Evolutionary conservation across 164 flowering plant genomes (phyloP).

Genomic region (Stephania japonica): DNA sequence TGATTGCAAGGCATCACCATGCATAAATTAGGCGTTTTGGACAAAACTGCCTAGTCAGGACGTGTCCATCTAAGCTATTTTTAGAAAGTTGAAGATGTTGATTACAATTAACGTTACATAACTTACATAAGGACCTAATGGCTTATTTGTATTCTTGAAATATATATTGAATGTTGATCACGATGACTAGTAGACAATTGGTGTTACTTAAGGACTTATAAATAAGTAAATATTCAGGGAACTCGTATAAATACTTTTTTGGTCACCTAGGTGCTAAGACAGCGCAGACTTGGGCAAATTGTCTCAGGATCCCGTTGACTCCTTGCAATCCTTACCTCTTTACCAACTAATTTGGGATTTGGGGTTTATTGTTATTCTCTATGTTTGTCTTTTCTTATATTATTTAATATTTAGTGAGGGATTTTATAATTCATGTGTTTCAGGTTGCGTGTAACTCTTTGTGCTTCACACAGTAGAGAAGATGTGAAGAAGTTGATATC

Average conservation of each 20-base stretch:
- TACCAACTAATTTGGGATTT: background rate
- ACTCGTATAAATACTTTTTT: background rate
- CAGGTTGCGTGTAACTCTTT: constrained; percentile 76
- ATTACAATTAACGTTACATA: background rate
- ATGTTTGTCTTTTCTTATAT: background rate
- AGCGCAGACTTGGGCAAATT: background rate
- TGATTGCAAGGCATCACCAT: too few relatives aligned
- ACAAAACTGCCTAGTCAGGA: too few relatives aligned
- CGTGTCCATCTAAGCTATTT: too few relatives aligned
- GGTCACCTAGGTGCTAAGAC: background rate
- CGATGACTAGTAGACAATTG: background rate
- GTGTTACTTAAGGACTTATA: background rate
- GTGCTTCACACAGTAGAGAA: constrained; percentile 66
- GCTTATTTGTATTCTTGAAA: background rate
- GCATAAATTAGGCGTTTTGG: too few relatives aligned
- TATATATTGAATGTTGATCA: too few relatives aligned
- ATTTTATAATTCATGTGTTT: background rate
- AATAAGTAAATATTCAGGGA: background rate
- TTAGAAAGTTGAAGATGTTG: too few relatives aligned
- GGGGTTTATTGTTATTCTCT: background rate
- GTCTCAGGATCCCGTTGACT: background rate
- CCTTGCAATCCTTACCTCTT: background rate
- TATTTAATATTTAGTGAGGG: background rate
- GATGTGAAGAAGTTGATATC: constrained; percentile 63
- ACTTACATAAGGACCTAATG: background rate